Evolutionary conservation across 2,329 filamentous ascomycete genomes (phyloP).

Genomic region (Metarhizium sp.): DNA sequence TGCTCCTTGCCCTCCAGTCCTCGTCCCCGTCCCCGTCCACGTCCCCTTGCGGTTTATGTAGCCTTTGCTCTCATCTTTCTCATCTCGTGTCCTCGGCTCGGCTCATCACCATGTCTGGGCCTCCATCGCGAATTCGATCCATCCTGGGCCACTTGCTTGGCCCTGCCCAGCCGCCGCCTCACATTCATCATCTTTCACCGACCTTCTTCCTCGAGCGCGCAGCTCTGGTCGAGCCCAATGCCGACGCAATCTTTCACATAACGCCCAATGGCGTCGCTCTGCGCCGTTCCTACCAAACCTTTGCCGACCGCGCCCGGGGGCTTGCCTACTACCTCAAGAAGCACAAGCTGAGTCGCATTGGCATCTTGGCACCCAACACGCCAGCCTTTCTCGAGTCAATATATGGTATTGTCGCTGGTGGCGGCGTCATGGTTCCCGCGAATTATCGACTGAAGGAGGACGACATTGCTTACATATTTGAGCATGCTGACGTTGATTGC

Average conservation of each 20-base stretch:
- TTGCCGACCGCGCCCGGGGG: constrained; percentile 77
- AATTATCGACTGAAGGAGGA: constrained; percentile 64
- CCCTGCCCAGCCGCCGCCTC: constrained; percentile 34
- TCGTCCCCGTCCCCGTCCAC: too few relatives aligned
- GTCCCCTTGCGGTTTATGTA: too few relatives aligned
- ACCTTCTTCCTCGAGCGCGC: constrained; percentile 82
- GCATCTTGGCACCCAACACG: constrained; percentile 84
- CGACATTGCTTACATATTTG: constrained; percentile 86
- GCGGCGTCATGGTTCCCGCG: constrained; percentile 62
- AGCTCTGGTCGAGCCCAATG: constrained; percentile 78
- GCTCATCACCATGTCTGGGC: constrained; percentile 48
- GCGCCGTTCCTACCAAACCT: constrained; percentile 68
- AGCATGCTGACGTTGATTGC: constrained; percentile 74
- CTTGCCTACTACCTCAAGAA: constrained; percentile 80
- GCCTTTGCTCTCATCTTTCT: background rate
- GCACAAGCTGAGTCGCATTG: constrained; percentile 65
- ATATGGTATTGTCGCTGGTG: constrained; percentile 77
- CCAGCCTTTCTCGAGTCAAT: constrained; percentile 88
- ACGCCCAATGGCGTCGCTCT: constrained; percentile 68
- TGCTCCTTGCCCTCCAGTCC: too few relatives aligned
- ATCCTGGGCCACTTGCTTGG: constrained; percentile 43
- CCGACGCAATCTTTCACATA: constrained; percentile 75
- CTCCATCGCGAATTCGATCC: constrained; percentile 49
- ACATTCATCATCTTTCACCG: constrained; percentile 74
- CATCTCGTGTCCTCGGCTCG: background rate